phyloP scores from a whole-genome alignment of 148 eudicot species.

The Silene uniflora region DNA sequence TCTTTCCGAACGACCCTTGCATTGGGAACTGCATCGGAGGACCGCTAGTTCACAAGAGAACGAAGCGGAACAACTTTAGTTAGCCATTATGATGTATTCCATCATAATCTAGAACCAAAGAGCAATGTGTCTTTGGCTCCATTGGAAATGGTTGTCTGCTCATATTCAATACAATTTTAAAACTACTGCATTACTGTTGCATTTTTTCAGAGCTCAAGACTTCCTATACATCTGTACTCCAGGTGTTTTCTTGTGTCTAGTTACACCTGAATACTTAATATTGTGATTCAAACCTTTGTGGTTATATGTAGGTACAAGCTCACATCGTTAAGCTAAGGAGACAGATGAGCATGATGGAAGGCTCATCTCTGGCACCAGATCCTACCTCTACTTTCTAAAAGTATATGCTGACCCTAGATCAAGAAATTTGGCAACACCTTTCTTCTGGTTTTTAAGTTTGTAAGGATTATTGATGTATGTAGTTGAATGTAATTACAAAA shows the following conservation, averaged over 20 bases:
- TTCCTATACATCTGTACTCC: background rate
- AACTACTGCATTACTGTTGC: background rate
- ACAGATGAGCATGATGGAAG: conserved; percentile 49
- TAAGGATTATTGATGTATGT: conserved; percentile 10
- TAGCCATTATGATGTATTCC: too few relatives aligned
- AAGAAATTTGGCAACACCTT: background rate
- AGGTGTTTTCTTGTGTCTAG: background rate
- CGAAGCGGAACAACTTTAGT: too few relatives aligned
- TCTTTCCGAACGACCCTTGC: too few relatives aligned
- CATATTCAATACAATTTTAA: background rate
- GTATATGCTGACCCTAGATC: conserved; percentile 14
- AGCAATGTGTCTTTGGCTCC: too few relatives aligned
- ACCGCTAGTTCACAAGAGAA: too few relatives aligned
- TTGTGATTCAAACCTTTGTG: conserved; percentile 2
- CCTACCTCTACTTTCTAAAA: conserved; percentile 35
- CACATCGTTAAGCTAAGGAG: conserved; percentile 62
- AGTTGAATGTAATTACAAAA: conserved; percentile 12
- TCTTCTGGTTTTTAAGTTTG: background rate
- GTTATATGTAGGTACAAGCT: conserved; percentile 59
- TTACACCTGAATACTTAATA: background rate
- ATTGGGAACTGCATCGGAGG: too few relatives aligned
- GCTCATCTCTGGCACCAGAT: conserved; percentile 38
- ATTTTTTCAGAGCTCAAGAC: background rate
- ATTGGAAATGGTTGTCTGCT: too few relatives aligned
- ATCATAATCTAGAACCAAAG: too few relatives aligned